Evolutionary conservation across 441 rosid genomes (phyloP).

Genomic region (Gossypium armourianum): DNA sequence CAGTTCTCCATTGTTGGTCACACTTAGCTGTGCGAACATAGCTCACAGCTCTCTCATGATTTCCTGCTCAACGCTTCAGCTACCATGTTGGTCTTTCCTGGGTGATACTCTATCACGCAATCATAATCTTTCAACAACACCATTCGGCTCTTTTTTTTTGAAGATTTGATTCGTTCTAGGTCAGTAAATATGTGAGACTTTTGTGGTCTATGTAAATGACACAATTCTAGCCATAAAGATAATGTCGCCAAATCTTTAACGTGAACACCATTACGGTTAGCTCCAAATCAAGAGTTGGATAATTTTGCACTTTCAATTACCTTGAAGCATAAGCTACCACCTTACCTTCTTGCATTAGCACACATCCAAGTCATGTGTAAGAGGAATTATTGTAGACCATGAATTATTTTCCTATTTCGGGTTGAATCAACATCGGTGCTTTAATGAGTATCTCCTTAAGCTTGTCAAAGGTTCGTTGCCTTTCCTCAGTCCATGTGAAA

Average conservation of each 20-base stretch:
- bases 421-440: background rate
- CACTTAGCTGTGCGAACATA: too few species aligned
- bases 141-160: too few species aligned
- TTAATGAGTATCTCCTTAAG: background rate
- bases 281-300: background rate
- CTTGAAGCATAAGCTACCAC: background rate
- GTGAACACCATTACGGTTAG: background rate
- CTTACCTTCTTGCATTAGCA: background rate
- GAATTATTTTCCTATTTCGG: background rate
- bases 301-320: too few species aligned
- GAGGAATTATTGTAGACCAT: background rate
- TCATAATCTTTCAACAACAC: background rate
- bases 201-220: background rate
- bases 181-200: background rate
- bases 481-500: background rate
- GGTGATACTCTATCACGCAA: background rate
- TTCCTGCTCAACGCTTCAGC: background rate
- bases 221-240: background rate
- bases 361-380: background rate
- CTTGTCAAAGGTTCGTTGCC: background rate
- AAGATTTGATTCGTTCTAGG: background rate
- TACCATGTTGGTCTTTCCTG: background rate
- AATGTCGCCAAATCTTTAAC: background rate
- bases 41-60: too few species aligned
- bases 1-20: too few species aligned